Evolutionary conservation across 805 yeast species (phyloP).

Genomic region (Metschnikowia matae): DNA sequence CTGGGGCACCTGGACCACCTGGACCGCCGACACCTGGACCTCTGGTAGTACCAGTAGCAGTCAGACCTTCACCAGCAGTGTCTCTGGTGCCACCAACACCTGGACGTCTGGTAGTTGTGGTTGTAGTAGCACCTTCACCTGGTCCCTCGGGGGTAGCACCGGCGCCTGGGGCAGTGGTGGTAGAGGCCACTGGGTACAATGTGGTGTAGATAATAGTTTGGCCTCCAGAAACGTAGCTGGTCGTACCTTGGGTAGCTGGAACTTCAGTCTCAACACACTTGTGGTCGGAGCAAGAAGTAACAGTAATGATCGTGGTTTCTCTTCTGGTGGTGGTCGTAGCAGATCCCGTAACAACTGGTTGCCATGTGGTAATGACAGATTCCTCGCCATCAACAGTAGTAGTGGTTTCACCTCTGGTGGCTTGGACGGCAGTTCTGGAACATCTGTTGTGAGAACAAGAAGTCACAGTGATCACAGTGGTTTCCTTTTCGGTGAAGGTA

Average conservation of each 20-base stretch:
- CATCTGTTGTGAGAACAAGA: slow-evolving; percentile 14
- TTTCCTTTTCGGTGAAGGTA: slow-evolving; percentile 9
- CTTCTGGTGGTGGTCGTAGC: slow-evolving; percentile 18
- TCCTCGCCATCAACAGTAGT: slow-evolving; percentile 17
- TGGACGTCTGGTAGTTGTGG: not conserved
- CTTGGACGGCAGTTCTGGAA: slow-evolving; percentile 16
- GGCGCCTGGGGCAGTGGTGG: slow-evolving; percentile 5
- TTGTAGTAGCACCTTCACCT: not conserved
- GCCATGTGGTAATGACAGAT: slow-evolving; percentile 31
- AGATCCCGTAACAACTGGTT: slow-evolving; percentile 29
- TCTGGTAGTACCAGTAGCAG: slow-evolving; percentile 6
- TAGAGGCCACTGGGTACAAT: slow-evolving; percentile 15
- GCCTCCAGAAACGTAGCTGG: slow-evolving; percentile 9
- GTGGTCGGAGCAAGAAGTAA: slow-evolving; percentile 11
- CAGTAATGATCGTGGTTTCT: slow-evolving; percentile 10
- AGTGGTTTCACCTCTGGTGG: slow-evolving; percentile 32
- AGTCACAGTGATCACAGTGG: slow-evolving; percentile 29
- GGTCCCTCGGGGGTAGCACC: not conserved
- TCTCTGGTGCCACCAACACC: not conserved
- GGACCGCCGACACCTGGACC: too few species aligned
- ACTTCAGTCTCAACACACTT: slow-evolving; percentile 14
- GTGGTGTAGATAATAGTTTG: slow-evolving; percentile 25
- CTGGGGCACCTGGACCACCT: not conserved
- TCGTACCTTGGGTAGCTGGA: slow-evolving; percentile 18
- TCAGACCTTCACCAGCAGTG: not conserved